Conservation (phyloP, 2,329 filamentous ascomycete species). For the Venturia carpophila region DNA sequence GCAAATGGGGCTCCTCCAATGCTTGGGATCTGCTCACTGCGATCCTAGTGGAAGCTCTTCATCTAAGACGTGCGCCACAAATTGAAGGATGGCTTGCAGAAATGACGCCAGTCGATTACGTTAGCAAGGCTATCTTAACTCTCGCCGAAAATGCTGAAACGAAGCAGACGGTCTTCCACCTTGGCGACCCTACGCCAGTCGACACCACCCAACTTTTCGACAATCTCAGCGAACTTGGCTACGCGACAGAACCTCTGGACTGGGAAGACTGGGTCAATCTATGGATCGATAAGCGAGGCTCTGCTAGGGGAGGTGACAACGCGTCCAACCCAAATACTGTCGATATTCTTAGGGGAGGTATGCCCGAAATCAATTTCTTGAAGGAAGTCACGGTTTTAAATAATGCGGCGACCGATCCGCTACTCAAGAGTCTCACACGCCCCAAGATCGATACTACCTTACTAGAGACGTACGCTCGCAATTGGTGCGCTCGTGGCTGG, state of each 20-base stretch:
- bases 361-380: conserved; percentile 67
- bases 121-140: conserved; percentile 64
- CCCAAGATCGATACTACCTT: conserved; percentile 62
- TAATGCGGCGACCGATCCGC: conserved; percentile 58
- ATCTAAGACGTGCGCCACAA: conserved; percentile 61
- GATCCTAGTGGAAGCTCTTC: conserved; percentile 67
- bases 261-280: conserved; percentile 69
- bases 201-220: conserved; percentile 59
- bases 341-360: conserved; percentile 71
- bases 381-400: conserved; percentile 65
- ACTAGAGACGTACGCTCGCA: conserved; percentile 70
- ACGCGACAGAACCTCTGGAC: conserved; percentile 55
- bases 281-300: conserved; percentile 64
- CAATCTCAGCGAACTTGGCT: conserved; percentile 58
- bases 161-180: conserved; percentile 61
- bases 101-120: conserved; percentile 79
- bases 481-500: conserved; percentile 77
- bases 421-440: conserved; percentile 51
- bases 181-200: conserved; percentile 65
- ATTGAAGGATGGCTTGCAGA: conserved; percentile 70
- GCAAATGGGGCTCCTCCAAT: conserved; percentile 65
- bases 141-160: conserved; percentile 56
- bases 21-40: conserved; percentile 72
- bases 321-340: conserved; percentile 54
- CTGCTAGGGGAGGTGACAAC: conserved; percentile 57